Base-by-base conservation (phyloP, 495 filamentous ascomycete genomes). In the Bathelium albidoporum region DNA sequence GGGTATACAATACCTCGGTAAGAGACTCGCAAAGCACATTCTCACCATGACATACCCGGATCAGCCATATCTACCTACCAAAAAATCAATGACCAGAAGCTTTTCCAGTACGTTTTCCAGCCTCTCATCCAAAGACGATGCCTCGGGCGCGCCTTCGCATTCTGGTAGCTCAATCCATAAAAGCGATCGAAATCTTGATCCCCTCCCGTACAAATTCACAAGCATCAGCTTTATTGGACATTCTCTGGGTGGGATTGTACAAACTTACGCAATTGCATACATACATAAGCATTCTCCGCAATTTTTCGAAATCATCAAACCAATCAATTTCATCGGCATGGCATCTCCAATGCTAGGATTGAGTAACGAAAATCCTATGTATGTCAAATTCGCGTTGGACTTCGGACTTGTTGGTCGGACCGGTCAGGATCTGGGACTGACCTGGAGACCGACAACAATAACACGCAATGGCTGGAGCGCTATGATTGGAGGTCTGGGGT, bases 211-310 rank as follows among this genome's bases (percentile, higher is more conserved):
- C 70, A 88, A 85, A 68, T 89, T 96, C 71, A 94, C 91, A 18
- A 95, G 91, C 70, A 97, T 98, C 70, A 96, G 91, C 68, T 97
- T 98, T 71, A 82, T 98, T 64, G 93, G 84, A 1, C 94, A 98
- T 72, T 97, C 93, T 4, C 82, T 98, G 1, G 94, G 94, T 34
- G 94, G 94, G 0, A 76, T 97, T 41, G 79, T 95, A 39, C 94
- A 98, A 74, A 95, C 87, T 1, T 98, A 98, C 74, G 94, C 94
- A 1, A 88, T 98, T 58, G 94, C 93, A 39, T 98, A 97, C 74
- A 97, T 98, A 32, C 88, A 95, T 64, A 97, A 97, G 69, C 90
- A 98, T 69, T 93, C 89, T 1, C 95, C 94, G 0, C 77, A 84
- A 26, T 97, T 98, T 72, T 98, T 97, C 68, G 83, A 91, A 31